Base-by-base conservation (phyloP, 345 rosid species). In the Eucalyptus globulus region DNA sequence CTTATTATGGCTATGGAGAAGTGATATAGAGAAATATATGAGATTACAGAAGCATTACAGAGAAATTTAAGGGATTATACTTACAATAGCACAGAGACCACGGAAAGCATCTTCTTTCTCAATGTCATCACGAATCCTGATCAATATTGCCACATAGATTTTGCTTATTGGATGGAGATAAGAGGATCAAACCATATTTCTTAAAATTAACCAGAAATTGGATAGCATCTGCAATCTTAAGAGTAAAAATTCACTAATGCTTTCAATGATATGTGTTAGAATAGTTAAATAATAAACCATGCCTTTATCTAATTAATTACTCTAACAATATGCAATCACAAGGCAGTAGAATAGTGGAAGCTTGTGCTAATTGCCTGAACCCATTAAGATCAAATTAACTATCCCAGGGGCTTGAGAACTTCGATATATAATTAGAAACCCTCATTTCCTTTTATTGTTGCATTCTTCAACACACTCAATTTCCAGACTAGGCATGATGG, bases 81-180 rank as follows among this genome's bases (percentile, higher is more conserved):
- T 87, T 92, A 98, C 99, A 97, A 97, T 94, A 87, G 99, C 99
- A 94, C 99, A 98, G 65, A 98, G 94, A 91, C 99, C 99, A 86
- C 95, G 93, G 91, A 98, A 98, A 24, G 99, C 99, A 94, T 98
- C 99, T 91, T 98, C 99, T 92, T 98, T 98, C 93, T 98, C 99
- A 90, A 94, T 91, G 91, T 97, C 99, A 94, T 98, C 99, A 44
- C 97, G 99, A 90, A 97, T 96, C 95, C 99, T 98, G 94, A 89
- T 91, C 92, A 44, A 67, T 72, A 72, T 34, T 72, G 45, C 81
- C 81, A 34, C 26, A 72, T 34, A 72, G 14, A 72, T 72, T 72
- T 72, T 34, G 81, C 26, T 72, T 72, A 72, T 37, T 19, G 81
- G 88, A 87, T 40, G 80, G 86, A 89, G 44, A 69, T 76, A 43